Base-by-base conservation (phyloP, 345 rosid species). In the Gossypium rotundifolium region DNA sequence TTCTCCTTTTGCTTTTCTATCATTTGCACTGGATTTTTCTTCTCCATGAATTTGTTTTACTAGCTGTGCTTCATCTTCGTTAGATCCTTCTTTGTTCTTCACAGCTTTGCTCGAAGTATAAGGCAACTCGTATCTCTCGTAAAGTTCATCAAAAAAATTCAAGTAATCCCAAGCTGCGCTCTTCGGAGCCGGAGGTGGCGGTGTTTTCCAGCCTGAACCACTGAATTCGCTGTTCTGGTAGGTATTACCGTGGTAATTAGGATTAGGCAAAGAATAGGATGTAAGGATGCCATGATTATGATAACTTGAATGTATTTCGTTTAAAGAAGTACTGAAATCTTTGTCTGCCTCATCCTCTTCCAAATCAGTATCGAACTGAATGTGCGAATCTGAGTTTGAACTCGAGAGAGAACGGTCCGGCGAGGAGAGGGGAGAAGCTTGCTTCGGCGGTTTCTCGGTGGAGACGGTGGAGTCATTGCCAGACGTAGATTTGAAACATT, bases 301-400 rank as follows among this genome's bases (percentile, higher is more conserved):
- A 64, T 70, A 58, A 40, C 29, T 71, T 40, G 46, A 10, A 42
- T 33, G 48, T 9, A 54, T 68, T 48, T 48, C 57, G 72, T 48
- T 48, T 13, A 68, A 68, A 68, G 72, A 48, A 17, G 49, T 53
- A 53, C 6, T 40, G 2, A 57, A 72, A 16, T 70, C 73, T 70
- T 70, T 58, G 57, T 70, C 74, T 45, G 18, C 49, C 52, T 68
- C 76, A 29, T 88, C 94, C 7, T 83, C 90, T 2, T 87, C 93
- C 0, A 84, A 76, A 29, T 85, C 90, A 7, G 91, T 79, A 38
- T 83, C 87, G 72, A 85, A 85, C 13, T 83, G 86, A 14, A 87
- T 81, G 65, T 87, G 89, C 38, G 88, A 74, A 52, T 82, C 84
- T 4, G 92, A 88, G 51, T 76, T 79, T 4, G 82, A 77, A 7